A percentile compares a stretch with the other conserved stretches of the same genome.
Evolutionary conservation across 345 rosid species (phyloP).

Genomic region (Linum usitatissimum): DNA sequence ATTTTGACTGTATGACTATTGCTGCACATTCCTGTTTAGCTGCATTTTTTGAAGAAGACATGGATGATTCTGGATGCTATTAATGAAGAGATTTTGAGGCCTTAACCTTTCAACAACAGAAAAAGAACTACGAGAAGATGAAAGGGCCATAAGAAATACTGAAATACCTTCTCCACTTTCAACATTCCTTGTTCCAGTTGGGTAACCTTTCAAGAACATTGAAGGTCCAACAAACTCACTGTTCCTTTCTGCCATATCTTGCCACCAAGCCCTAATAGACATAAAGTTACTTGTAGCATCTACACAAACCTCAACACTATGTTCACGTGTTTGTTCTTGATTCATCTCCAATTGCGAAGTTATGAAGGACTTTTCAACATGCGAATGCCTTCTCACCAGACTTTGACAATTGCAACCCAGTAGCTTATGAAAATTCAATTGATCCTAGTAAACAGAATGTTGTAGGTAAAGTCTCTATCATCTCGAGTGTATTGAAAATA

Average conservation of each 20-base stretch:
- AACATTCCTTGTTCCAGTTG: conserved; percentile 20
- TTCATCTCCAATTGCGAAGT: conserved; percentile 18
- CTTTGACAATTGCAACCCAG: conserved; percentile 58
- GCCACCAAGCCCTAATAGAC: conserved; percentile 94
- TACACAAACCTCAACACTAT: conserved; percentile 35
- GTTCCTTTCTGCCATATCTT: conserved; percentile 58
- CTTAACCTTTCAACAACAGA: not conserved
- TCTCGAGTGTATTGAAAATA: not conserved
- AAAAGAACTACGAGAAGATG: not conserved
- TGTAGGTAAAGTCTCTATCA: conserved; percentile 9
- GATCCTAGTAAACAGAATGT: conserved; percentile 41
- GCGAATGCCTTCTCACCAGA: conserved; percentile 44
- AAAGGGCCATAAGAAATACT: conserved; percentile 2
- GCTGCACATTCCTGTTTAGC: conserved; percentile 50
- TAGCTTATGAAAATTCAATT: conserved; percentile 78
- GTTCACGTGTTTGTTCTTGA: conserved; percentile 26
- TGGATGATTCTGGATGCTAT: conserved; percentile 4
- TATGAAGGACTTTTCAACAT: conserved; percentile 13
- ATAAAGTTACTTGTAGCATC: conserved; percentile 64
- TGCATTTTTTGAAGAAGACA: conserved; percentile 35
- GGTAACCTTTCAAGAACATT: conserved; percentile 21
- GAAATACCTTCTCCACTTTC: conserved; percentile 44
- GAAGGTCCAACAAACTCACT: conserved; percentile 25
- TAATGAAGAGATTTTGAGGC: not conserved
- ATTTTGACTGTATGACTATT: conserved; percentile 47